phyloP scores from a whole-genome alignment of 208 protist species.

The Trypanosoma brucei region DNA sequence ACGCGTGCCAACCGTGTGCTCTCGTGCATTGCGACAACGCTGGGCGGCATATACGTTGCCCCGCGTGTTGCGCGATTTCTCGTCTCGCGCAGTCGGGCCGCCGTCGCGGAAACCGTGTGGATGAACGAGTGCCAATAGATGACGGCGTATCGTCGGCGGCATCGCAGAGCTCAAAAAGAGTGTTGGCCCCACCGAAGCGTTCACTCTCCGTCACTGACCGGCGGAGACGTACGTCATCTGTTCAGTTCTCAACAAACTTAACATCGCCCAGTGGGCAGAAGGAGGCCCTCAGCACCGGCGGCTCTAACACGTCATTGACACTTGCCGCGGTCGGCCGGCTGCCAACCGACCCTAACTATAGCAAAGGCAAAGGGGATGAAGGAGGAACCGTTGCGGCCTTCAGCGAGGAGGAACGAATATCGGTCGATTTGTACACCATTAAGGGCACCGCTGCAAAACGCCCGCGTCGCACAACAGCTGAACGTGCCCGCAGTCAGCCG shows the following conservation, averaged over 20 bases:
- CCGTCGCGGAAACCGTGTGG: constrained; percentile 26
- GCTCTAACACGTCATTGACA: constrained; percentile 45
- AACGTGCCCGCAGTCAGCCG: constrained; percentile 32
- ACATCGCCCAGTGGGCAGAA: constrained; percentile 6
- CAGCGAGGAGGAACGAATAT: constrained; percentile 21
- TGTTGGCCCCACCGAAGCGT: constrained; percentile 23
- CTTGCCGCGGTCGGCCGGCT: constrained; percentile 46
- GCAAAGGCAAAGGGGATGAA: constrained; percentile 17
- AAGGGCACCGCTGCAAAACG: constrained; percentile 5
- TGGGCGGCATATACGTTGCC: constrained; percentile 64
- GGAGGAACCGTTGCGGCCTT: constrained; percentile 13
- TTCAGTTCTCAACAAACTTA: constrained; percentile 48
- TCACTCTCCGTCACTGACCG: constrained; percentile 29
- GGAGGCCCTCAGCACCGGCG: neutral
- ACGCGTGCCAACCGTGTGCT: constrained; percentile 86
- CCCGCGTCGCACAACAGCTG: constrained; percentile 15
- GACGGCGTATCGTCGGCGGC: constrained; percentile 68
- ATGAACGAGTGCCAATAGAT: constrained; percentile 48
- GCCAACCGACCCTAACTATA: constrained; percentile 44
- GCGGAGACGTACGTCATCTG: constrained; percentile 43
- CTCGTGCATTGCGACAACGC: constrained; percentile 80
- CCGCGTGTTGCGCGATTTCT: constrained; percentile 67
- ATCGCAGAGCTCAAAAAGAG: constrained; percentile 21
- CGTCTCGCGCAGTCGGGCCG: constrained; percentile 72
- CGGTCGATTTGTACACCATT: constrained; percentile 20